phyloP scores from a whole-genome alignment of 768 basidiomycete species.

The Trametes villosa region DNA sequence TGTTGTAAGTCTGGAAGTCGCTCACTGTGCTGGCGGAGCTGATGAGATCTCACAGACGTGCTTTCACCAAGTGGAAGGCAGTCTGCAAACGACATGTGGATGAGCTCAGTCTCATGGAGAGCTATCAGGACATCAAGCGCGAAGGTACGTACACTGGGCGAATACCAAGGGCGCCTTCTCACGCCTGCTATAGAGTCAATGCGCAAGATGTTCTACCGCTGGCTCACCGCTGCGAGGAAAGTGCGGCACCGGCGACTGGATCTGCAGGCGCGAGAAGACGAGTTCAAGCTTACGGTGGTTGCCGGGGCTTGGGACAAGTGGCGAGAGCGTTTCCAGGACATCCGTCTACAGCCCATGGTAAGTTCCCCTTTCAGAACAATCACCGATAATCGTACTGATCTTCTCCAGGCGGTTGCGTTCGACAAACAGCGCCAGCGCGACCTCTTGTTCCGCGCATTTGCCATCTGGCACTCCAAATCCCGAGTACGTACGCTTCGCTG shows the following conservation, averaged over 20 bases:
- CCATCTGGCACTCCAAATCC: conserved; percentile 76
- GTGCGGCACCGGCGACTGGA: conserved; percentile 62
- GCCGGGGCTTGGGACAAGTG: conserved; percentile 77
- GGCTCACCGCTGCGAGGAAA: conserved; percentile 64
- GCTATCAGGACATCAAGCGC: conserved; percentile 77
- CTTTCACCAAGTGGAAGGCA: conserved; percentile 72
- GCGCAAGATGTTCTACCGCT: conserved; percentile 69
- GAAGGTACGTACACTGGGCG: conserved; percentile 61
- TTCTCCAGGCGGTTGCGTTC: conserved; percentile 60
- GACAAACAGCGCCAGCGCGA: conserved; percentile 61
- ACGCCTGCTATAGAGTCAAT: conserved; percentile 54
- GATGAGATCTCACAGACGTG: conserved; percentile 41
- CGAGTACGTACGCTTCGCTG: conserved; percentile 48
- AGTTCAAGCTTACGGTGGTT: conserved; percentile 56
- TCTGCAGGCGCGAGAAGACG: conserved; percentile 64
- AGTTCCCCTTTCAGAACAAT: conserved; percentile 24
- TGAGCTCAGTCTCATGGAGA: conserved; percentile 80
- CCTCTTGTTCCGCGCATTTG: conserved; percentile 67
- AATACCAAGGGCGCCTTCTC: neutral
- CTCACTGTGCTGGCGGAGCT: neutral
- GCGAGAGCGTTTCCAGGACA: conserved; percentile 72
- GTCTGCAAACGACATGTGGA: conserved; percentile 67
- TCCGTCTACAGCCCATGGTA: conserved; percentile 68
- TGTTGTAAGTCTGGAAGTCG: conserved; percentile 39
- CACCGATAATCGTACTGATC: neutral